phyloP scores from a whole-genome alignment of 495 filamentous ascomycete genomes.

The Pyronema omphalodes region DNA sequence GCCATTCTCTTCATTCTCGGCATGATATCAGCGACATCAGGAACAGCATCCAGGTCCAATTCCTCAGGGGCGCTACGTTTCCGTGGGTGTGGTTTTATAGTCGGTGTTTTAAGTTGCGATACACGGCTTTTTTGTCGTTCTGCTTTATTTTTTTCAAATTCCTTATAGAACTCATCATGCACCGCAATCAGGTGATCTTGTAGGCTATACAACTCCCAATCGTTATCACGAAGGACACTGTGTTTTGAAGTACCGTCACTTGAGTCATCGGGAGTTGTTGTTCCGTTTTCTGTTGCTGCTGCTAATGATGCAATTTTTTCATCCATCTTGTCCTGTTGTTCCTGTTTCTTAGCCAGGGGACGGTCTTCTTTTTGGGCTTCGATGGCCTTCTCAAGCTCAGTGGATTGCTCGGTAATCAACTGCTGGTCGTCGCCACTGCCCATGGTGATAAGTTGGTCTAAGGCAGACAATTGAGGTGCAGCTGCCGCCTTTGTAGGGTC shows the following conservation, averaged over 20 bases:
- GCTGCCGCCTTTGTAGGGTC: slow-evolving; percentile 7
- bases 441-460: slow-evolving; percentile 63
- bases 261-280: slow-evolving; percentile 25
- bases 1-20: slow-evolving; percentile 54
- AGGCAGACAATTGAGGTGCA: slow-evolving; percentile 31
- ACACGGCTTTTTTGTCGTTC: slow-evolving; percentile 38
- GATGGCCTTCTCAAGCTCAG: slow-evolving; percentile 67
- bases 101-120: slow-evolving; percentile 28
- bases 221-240: slow-evolving; percentile 37
- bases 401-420: slow-evolving; percentile 53
- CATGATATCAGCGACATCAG: slow-evolving; percentile 71
- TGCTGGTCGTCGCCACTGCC: slow-evolving; percentile 50
- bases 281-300: slow-evolving; percentile 33
- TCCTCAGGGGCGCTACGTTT: slow-evolving; percentile 14
- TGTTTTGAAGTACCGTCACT: slow-evolving; percentile 27
- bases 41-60: slow-evolving; percentile 49
- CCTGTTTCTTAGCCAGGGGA: slow-evolving; percentile 72
- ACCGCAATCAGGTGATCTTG: slow-evolving; percentile 54
- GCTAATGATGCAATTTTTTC: slow-evolving; percentile 36
- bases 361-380: slow-evolving; percentile 76
- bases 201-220: slow-evolving; percentile 60
- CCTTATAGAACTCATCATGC: slow-evolving; percentile 61
- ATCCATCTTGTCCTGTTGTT: slow-evolving; percentile 69
- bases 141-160: slow-evolving; percentile 43
- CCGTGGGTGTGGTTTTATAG: slow-evolving; percentile 20